Conservation (phyloP, 257 asterid species). For the Primulina tabacum region DNA sequence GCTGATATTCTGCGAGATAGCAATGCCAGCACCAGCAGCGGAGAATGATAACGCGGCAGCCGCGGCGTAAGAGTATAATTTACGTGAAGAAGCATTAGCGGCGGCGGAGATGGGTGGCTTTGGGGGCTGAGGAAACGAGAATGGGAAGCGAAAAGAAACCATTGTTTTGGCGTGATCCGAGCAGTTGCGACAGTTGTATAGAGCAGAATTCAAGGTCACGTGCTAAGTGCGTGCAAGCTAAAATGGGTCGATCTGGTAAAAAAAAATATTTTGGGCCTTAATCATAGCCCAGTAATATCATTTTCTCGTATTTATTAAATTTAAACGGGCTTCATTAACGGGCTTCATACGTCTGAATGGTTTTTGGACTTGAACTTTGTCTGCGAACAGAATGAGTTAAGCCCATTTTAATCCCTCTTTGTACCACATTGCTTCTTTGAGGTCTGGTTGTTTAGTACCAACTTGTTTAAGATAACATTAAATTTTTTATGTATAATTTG, state of each 20-base stretch:
- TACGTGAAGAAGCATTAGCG: conserved; percentile 33
- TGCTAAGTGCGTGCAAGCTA: conserved; percentile 5
- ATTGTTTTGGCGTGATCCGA: conserved; percentile 30
- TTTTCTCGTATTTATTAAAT: too few species aligned
- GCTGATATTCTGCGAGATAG: conserved; percentile 38
- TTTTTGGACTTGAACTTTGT: too few species aligned
- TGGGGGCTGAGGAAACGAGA: conserved; percentile 87
- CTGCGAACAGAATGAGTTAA: too few species aligned
- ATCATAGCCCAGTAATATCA: neutral
- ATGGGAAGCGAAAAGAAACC: conserved; percentile 80
- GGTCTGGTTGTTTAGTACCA: too few species aligned
- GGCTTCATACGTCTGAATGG: too few species aligned
- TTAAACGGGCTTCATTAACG: too few species aligned
- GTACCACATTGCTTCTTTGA: too few species aligned
- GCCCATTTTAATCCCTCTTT: too few species aligned
- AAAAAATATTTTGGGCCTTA: neutral
- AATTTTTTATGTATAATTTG: too few species aligned
- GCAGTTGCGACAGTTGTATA: conserved; percentile 16
- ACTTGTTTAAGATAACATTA: too few species aligned
- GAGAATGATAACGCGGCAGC: conserved; percentile 42
- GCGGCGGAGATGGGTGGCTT: conserved; percentile 38
- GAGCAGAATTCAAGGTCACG: neutral
- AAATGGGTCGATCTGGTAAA: neutral
- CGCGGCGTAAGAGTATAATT: conserved; percentile 26
- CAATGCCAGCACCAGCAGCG: conserved; percentile 54